Conservation (phyloP, 345 rosid genomes). For the Erodium maritimum region DNA sequence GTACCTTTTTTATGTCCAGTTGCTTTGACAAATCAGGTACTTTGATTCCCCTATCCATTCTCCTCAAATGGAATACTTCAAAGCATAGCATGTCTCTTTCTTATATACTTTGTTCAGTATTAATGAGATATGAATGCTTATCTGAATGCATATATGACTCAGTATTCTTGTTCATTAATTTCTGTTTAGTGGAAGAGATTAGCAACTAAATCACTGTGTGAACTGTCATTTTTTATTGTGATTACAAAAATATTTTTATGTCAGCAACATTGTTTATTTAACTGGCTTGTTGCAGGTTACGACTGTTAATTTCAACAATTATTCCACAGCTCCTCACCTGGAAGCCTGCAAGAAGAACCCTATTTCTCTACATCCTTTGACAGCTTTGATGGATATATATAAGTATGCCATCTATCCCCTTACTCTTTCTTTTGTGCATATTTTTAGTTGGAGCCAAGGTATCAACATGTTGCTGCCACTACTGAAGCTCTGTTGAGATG, state of each 20-base stretch:
- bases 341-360: not conserved
- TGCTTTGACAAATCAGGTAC: not conserved
- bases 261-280: not conserved
- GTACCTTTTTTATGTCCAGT: constrained; percentile 7
- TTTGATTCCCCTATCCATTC: too few relatives aligned
- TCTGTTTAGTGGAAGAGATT: not conserved
- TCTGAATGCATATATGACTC: too few relatives aligned
- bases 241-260: not conserved
- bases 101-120: not conserved
- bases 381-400: not conserved
- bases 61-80: too few relatives aligned
- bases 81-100: not conserved
- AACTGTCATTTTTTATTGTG: not conserved
- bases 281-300: not conserved
- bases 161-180: too few relatives aligned
- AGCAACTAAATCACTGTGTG: not conserved
- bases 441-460: not conserved
- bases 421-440: not conserved
- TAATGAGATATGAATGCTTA: not conserved
- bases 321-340: not conserved
- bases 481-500: not conserved
- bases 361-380: not conserved
- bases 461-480: not conserved
- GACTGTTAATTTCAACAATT: not conserved
- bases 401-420: not conserved